Conservation (phyloP, 345 rosid species). For the Carallia brachiata region DNA sequence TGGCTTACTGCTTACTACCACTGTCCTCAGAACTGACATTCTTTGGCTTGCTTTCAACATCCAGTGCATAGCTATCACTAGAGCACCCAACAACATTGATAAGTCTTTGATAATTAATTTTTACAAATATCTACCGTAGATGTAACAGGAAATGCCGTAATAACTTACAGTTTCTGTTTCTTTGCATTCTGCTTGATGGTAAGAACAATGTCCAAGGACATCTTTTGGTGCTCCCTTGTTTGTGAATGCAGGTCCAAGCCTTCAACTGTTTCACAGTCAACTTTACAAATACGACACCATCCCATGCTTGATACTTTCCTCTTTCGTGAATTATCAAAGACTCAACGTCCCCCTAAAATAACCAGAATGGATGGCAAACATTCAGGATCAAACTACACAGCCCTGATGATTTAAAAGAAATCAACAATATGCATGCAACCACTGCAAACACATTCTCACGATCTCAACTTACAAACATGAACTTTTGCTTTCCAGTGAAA, state of each 20-base stretch:
- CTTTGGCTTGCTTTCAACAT: constrained; percentile 44
- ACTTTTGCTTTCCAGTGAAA: neutral
- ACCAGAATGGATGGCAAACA: neutral
- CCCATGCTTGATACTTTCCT: constrained; percentile 51
- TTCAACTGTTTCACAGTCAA: constrained; percentile 74
- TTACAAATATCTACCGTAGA: constrained; percentile 6
- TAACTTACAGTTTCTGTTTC: constrained; percentile 60
- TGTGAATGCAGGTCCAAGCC: constrained; percentile 72
- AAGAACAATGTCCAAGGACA: constrained; percentile 61
- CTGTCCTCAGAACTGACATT: constrained; percentile 41
- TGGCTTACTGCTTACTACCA: constrained; percentile 41
- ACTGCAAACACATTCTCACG: neutral
- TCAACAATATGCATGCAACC: neutral
- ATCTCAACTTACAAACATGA: neutral
- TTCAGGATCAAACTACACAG: neutral
- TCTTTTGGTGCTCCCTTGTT: constrained; percentile 70
- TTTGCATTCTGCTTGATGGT: constrained; percentile 63
- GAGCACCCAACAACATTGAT: constrained; percentile 32
- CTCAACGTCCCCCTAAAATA: constrained; percentile 46
- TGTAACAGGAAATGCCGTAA: neutral
- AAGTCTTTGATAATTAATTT: neutral
- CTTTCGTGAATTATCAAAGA: constrained; percentile 51
- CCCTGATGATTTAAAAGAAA: neutral
- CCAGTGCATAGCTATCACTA: constrained; percentile 37
- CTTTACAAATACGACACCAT: constrained; percentile 82